Evolutionary conservation across 1,284 basidiomycete species (phyloP).

Genomic region (Ceratobasidium theobromae): DNA sequence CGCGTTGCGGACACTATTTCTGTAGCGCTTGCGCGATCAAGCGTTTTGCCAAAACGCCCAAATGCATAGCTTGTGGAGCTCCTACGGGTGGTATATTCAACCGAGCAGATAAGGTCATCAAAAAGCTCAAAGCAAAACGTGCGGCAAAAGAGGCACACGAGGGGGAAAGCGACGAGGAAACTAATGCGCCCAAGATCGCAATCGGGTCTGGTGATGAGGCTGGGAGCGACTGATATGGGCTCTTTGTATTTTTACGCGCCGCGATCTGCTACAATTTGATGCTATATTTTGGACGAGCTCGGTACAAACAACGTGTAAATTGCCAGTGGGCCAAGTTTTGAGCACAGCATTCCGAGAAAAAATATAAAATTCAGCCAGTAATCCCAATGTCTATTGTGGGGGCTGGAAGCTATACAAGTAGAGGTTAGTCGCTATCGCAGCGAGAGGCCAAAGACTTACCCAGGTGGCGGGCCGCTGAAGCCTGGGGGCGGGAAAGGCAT

Average conservation of each 20-base stretch:
- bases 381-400: conserved; percentile 4
- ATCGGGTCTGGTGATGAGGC: conserved; percentile 21
- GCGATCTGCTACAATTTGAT: background rate
- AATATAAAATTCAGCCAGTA: background rate
- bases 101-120: conserved; percentile 78
- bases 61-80: conserved; percentile 92
- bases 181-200: conserved; percentile 6
- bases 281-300: background rate
- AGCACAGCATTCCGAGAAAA: background rate
- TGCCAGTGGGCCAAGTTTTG: background rate
- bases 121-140: conserved; percentile 54
- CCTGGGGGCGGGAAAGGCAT: conserved; percentile 29
- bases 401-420: conserved; percentile 16
- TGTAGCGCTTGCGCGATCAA: conserved; percentile 93
- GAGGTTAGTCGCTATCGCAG: background rate
- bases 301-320: conserved; percentile 16
- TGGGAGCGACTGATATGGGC: conserved; percentile 3
- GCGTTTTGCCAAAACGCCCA: conserved; percentile 90
- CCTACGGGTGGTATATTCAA: conserved; percentile 96
- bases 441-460: background rate
- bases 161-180: conserved; percentile 51
- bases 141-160: conserved; percentile 56
- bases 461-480: conserved; percentile 21
- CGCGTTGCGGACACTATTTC: conserved; percentile 96
- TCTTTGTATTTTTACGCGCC: background rate